A percentile compares a stretch with the other conserved stretches of the same genome.
Evolutionary conservation across 805 yeast genomes (phyloP).

Genomic region (Yarrowia deformans): DNA sequence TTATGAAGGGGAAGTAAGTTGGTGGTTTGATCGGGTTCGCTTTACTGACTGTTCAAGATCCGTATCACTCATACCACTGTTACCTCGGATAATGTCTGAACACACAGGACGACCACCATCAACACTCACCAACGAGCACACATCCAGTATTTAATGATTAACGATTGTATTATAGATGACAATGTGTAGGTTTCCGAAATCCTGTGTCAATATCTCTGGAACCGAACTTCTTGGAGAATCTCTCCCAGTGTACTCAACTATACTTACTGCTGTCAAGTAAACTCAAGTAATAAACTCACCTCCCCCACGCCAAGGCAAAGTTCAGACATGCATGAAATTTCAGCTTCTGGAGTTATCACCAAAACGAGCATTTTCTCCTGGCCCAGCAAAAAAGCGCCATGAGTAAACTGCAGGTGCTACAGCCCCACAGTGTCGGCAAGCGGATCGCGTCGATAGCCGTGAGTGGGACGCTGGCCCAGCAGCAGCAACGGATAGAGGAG

Average conservation of each 20-base stretch:
- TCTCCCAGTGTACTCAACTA: neutral
- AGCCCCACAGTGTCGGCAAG: slow-evolving; percentile 27
- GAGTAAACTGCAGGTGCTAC: slow-evolving; percentile 25
- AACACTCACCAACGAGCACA: no score
- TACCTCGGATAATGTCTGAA: no score
- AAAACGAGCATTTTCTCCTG: neutral
- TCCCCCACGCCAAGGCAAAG: neutral
- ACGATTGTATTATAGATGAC: slow-evolving; percentile 1
- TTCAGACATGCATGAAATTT: slow-evolving; percentile 31
- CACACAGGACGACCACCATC: no score
- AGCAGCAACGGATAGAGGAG: slow-evolving; percentile 12
- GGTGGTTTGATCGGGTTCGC: no score
- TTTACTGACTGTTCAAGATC: no score
- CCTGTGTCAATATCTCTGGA: no score
- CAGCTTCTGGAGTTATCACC: slow-evolving; percentile 13
- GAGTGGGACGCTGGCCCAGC: slow-evolving; percentile 14
- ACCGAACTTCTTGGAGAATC: neutral
- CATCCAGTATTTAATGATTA: slow-evolving; percentile 1
- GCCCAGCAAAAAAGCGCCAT: neutral
- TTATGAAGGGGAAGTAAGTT: neutral
- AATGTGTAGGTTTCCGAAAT: no score
- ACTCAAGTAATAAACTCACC: no score
- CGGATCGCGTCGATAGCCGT: slow-evolving; percentile 29
- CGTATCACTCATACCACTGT: no score
- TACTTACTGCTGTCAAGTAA: no score